Base-by-base conservation (phyloP, 345 rosid species). In the Euclidium syriacum region DNA sequence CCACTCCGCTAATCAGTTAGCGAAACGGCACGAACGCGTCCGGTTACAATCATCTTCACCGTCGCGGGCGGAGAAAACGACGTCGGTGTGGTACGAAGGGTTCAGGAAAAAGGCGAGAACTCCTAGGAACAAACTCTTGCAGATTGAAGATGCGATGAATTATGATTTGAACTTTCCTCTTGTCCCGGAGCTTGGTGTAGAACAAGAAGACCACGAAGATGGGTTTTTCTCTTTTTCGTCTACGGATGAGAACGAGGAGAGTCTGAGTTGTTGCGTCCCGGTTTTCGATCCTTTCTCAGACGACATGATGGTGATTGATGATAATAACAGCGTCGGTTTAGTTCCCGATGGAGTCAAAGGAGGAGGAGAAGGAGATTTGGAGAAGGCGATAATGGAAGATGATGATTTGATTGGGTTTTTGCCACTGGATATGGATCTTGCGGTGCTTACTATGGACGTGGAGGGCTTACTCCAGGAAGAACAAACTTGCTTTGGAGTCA, bases 1-100 rank as follows among this genome's bases (percentile, higher is more conserved):
- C 41, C 90, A 84, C 73, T 82, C 90, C 0, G 87, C 90, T 0
- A 84, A 86, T 73, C 84, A 56, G 61, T 58, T 86, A 3, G 86
- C 95, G 0, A 68, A 80, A 8, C 68, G 87, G 30, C 95, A 86
- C 59, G 80, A 80, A 58, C 77, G 90, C 19, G 76, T 86, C 52
- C 30, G 78, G 55, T 79, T 83, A 11, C 64, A 75, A 65, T 63
- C 75, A 18, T 32, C 41, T 11, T 30, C 29, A 14, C 14, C 4
- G 3, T n/a, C n/a, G 19, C 36, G 39, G 35, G 35, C 46, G 35
- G 35, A 9, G 8, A 36, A 23, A 14, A 41, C 19, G 26, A 44
- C 52, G 5, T 81, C 82, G 1, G 67, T 78, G 3, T 84, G 89
- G 89, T 81, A 76, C 60, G 77, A 54, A 59, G 83, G 88, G 10